Evolutionary conservation across 2,329 filamentous ascomycete species (phyloP).

Genomic region (Laburnicola sp.): DNA sequence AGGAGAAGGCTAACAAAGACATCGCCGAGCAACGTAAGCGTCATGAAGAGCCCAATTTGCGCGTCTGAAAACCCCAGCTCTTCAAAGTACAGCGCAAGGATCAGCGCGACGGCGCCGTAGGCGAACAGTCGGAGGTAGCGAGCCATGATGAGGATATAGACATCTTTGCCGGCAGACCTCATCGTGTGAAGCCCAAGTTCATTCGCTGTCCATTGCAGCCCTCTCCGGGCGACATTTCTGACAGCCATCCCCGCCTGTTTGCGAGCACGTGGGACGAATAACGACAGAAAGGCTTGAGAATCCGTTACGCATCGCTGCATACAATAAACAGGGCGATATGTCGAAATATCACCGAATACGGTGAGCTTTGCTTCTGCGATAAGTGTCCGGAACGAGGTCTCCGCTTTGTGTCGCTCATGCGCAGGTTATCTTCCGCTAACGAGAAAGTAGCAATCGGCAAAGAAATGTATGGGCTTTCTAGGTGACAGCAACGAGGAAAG

Average conservation of each 20-base stretch:
- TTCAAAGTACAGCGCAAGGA: constrained; percentile 28
- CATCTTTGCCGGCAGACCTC: constrained; percentile 29
- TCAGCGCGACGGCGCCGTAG: constrained; percentile 25
- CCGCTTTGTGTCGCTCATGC: no score
- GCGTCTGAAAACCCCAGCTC: constrained; percentile 23
- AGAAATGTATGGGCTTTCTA: no score
- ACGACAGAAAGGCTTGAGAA: neutral
- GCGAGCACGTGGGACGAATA: neutral
- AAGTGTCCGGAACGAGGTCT: neutral
- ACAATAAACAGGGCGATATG: no score
- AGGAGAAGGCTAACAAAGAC: constrained; percentile 25
- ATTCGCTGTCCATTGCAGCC: constrained; percentile 25
- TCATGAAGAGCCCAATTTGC: constrained; percentile 33
- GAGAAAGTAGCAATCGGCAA: no score
- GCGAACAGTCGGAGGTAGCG: constrained; percentile 31
- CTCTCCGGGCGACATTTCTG: constrained; percentile 9
- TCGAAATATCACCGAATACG: no score
- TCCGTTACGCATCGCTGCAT: neutral
- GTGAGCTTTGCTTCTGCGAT: neutral
- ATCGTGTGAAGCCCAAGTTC: constrained; percentile 39
- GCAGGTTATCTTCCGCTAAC: no score
- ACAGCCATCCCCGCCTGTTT: constrained; percentile 18
- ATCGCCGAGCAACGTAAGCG: constrained; percentile 34
- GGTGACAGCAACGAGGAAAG: no score
- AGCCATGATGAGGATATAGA: constrained; percentile 41